Conservation (phyloP, 78 protist species). For the Tieghemostelium lacteum region DNA sequence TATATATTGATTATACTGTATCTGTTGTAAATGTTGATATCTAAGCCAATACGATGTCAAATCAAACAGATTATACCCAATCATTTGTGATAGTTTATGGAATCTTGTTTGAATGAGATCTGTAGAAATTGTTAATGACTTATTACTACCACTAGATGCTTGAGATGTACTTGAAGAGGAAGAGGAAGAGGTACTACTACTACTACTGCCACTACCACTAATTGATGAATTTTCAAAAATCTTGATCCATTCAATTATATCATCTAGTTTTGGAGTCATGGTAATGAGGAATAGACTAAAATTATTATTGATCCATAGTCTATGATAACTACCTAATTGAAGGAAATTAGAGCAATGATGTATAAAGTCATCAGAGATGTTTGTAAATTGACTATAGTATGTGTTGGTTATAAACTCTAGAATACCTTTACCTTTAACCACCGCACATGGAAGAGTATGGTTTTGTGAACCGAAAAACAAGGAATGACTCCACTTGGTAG, state of each 20-base stretch:
- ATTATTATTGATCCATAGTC: constrained; percentile 33
- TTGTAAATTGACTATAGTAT: constrained; percentile 47
- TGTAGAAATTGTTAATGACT: constrained; percentile 7
- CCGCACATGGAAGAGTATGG: background rate
- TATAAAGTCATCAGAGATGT: constrained; percentile 42
- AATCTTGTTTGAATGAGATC: too few relatives aligned
- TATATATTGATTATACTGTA: background rate
- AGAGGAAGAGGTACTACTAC: background rate
- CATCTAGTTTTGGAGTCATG: constrained; percentile 53
- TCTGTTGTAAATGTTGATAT: too few relatives aligned
- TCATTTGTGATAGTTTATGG: constrained; percentile 40
- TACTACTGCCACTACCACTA: background rate
- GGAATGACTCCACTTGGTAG: constrained; percentile 56
- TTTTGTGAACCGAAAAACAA: constrained; percentile 35
- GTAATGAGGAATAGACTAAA: constrained; percentile 25
- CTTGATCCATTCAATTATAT: constrained; percentile 48
- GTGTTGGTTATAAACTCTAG: constrained; percentile 34
- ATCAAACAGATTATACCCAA: constrained; percentile 51
- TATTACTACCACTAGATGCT: background rate
- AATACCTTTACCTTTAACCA: constrained; percentile 42
- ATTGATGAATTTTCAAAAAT: background rate
- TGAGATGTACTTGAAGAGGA: background rate
- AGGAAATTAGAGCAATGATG: constrained; percentile 37
- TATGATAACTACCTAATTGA: constrained; percentile 58
- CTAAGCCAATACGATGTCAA: too few relatives aligned